These are phyloP conservation scores for Claviceps humidiphila DNA, from an alignment of 2,329 filamentous ascomycete species.

Conservation along the genomic window DNA sequence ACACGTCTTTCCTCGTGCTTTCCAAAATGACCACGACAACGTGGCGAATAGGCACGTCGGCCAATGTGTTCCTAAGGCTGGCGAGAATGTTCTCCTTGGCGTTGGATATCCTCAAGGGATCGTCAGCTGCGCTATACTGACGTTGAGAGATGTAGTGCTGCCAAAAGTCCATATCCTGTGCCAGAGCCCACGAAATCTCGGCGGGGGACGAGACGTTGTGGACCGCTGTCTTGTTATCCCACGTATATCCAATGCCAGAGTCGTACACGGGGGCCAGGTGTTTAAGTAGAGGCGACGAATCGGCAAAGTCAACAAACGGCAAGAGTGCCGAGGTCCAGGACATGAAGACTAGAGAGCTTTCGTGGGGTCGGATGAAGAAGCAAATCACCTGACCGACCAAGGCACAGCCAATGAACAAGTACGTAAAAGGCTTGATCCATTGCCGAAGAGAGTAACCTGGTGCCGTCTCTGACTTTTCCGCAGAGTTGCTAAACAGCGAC, in stretches of 20 bases:
- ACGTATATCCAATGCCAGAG: constrained; percentile 11
- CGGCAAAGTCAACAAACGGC: constrained; percentile 20
- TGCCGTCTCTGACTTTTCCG: not conserved
- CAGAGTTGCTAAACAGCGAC: not conserved
- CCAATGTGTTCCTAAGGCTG: constrained; percentile 13
- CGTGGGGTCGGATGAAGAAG: constrained; percentile 14
- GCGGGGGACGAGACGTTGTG: constrained; percentile 8
- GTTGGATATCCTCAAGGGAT: constrained; percentile 29
- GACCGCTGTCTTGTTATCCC: constrained; percentile 19
- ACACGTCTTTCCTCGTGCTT: constrained; percentile 31
- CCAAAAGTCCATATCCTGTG: constrained; percentile 11
- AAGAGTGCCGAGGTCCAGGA: constrained; percentile 21
- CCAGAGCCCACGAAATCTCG: constrained; percentile 16
- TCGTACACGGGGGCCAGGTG: constrained; percentile 12
- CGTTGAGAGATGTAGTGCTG: constrained; percentile 15
- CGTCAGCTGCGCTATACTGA: constrained; percentile 20
- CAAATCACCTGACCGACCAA: constrained; percentile 13
- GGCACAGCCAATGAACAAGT: constrained; percentile 6
- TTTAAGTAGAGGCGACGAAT: constrained; percentile 14
- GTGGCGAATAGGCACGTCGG: constrained; percentile 26
- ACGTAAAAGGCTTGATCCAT: constrained; percentile 3
- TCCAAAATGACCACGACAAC: constrained; percentile 31
- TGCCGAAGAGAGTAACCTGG: not conserved
- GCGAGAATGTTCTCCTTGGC: constrained; percentile 19
- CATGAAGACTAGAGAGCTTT: constrained; percentile 20